phyloP scores from a whole-genome alignment of 805 yeast species.

The Starmera amethionina region DNA sequence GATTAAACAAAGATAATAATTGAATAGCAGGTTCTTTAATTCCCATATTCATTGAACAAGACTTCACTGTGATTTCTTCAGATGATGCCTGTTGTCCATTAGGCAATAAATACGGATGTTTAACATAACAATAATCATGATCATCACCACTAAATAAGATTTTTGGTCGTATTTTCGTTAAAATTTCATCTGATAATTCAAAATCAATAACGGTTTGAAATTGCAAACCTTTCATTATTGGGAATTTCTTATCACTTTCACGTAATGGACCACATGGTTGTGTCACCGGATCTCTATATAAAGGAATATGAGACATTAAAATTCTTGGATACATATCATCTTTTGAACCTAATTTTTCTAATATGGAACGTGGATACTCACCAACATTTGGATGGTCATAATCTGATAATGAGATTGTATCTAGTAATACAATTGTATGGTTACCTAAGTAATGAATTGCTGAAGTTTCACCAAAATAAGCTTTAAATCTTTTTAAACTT shows the following conservation, averaged over 20 bases:
- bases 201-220: conserved; percentile 82
- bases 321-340: conserved; percentile 43
- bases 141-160: conserved; percentile 88
- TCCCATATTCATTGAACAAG: conserved; percentile 92
- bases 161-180: conserved; percentile 52
- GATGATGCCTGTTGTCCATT: conserved; percentile 22
- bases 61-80: conserved; percentile 80
- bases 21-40: conserved; percentile 80
- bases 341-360: conserved; percentile 26
- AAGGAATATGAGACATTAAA: conserved; percentile 79
- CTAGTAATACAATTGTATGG: conserved; percentile 69
- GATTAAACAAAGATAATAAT: conserved; percentile 55
- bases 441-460: conserved; percentile 44
- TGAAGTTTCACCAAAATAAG: conserved; percentile 65
- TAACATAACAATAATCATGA: conserved; percentile 85
- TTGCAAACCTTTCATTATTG: conserved; percentile 67
- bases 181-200: conserved; percentile 45
- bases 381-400: conserved; percentile 33
- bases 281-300: conserved; percentile 54
- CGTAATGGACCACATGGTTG: conserved; percentile 70
- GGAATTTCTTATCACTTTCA: conserved; percentile 59
- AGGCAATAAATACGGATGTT: conserved; percentile 30
- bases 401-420: conserved; percentile 75
- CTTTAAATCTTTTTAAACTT: conserved; percentile 52
- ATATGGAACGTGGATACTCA: conserved; percentile 39